Evolutionary conservation across 163 green algal genomes (phyloP), one percentile per base, ranked within the genome.

Genomic region (Prototheca cutis): DNA sequence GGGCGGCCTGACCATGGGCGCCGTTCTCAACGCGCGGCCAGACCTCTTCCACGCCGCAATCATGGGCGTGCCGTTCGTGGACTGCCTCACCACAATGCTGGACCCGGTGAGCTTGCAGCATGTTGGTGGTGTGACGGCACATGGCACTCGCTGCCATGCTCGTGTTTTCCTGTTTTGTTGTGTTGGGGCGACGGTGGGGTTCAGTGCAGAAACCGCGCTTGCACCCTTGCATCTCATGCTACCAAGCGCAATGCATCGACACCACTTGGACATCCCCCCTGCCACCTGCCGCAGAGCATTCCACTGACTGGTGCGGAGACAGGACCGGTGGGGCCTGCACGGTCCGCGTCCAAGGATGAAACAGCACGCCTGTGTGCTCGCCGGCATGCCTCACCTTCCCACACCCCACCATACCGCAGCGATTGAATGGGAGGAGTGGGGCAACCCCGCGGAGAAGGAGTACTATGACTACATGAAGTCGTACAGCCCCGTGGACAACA

Each of bases 1-100:
- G 19, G 84, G 84, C 2, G 84, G 84, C 2, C 68, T 93, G 52
- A 79, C 80, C 19, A 84, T 93, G 70, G 84, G 84, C 17, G 80
- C 81, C 3, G 61, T 73, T 10, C 33, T 87, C 49, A 84, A 82
- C 68, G 24, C 59, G 32, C 45, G 53, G 15, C 57, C 62, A 10
- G 59, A 68, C 53, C 79, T 95, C 15, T 95, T 95, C 67, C 62
- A 76, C 18, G 77, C 77, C 2, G 81, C 70, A 31, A 80, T 97
- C 40, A 69, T 48, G 33, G 59, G 61, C 34, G 83, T 91, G 24
- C 80, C 81, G 4, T 95, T 95, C 62, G 88, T 96, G 54, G 89
- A 97, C 72, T 72, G 80, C 0, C 65, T 99, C 17, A 94, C 84
- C 17, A 97, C 92, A 40, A 97, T 99, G 87, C 75, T 89, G 27